phyloP scores from a whole-genome alignment of 73 alveolate species.

The Paramecium biaurelia region DNA sequence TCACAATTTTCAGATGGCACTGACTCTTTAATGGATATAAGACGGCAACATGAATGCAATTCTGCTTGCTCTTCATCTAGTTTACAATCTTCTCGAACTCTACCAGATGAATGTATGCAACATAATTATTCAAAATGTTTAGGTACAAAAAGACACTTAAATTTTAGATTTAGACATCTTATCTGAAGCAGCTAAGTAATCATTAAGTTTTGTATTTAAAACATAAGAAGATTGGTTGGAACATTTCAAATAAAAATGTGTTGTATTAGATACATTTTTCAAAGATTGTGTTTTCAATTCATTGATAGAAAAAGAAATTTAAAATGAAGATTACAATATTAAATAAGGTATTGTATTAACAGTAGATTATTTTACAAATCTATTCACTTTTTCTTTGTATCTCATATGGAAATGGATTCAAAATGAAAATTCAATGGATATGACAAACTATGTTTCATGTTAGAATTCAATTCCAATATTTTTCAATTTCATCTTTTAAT shows the following conservation, averaged over 20 bases:
- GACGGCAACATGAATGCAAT: not conserved
- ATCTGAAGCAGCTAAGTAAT: not conserved
- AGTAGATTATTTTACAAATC: not conserved
- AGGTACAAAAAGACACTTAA: not conserved
- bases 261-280: not conserved
- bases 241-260: not conserved
- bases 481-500: not conserved
- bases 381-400: not conserved
- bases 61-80: conserved; percentile 7
- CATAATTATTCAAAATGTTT: not conserved
- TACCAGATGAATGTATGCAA: conserved; percentile 35
- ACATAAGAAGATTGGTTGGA: not conserved
- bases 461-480: not conserved
- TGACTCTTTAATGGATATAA: not conserved
- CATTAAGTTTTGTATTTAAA: not conserved
- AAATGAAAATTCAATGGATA: not conserved
- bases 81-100: not conserved
- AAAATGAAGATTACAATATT: not conserved
- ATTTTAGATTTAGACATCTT: not conserved
- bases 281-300: not conserved
- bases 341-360: not conserved
- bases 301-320: not conserved
- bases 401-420: not conserved
- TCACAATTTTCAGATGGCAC: conserved; percentile 4
- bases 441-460: not conserved